Percentiles rank a stretch among this genome's conserved stretches.
Evolutionary conservation across 2,329 filamentous ascomycete genomes (phyloP).

Genomic region (Aspergillus phoenicis): DNA sequence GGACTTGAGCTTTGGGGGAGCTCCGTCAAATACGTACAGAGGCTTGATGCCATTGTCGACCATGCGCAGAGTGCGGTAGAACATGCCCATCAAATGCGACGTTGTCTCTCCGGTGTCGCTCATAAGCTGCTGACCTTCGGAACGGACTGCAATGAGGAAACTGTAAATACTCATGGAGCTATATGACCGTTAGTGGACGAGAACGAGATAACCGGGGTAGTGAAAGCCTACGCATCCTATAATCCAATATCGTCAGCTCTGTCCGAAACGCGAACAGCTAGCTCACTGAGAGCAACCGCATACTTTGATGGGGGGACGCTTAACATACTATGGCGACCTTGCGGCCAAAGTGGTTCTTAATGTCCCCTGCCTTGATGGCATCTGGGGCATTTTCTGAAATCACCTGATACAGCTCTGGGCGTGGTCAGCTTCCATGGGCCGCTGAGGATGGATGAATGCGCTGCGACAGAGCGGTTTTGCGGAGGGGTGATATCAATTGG

Average conservation of each 20-base stretch:
- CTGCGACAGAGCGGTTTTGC: constrained; percentile 47
- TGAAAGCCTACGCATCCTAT: constrained; percentile 59
- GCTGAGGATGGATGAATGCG: constrained; percentile 51
- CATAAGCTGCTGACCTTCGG: constrained; percentile 93
- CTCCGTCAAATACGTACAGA: constrained; percentile 95
- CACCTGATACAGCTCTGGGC: constrained; percentile 69
- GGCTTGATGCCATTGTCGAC: constrained; percentile 99
- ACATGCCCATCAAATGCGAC: constrained; percentile 98
- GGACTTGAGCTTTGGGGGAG: constrained; percentile 94
- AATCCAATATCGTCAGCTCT: constrained; percentile 1
- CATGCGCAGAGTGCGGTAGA: constrained; percentile 97
- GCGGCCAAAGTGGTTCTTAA: constrained; percentile 97
- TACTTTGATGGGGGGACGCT: not conserved
- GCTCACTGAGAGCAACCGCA: constrained; percentile 14
- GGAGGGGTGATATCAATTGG: not conserved
- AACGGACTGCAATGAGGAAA: constrained; percentile 96
- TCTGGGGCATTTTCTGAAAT: constrained; percentile 94
- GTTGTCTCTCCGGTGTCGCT: constrained; percentile 95
- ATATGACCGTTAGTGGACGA: constrained; percentile 25
- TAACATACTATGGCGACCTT: constrained; percentile 90
- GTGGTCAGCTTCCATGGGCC: constrained; percentile 18
- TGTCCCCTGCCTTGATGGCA: constrained; percentile 93
- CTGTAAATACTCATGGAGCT: constrained; percentile 99
- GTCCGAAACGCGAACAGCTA: not conserved
- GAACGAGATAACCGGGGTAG: not conserved